Evolutionary conservation across 1,284 basidiomycete genomes (phyloP), one percentile per base, ranked within the genome.

Genomic region (Ganoderma resinaceum): DNA sequence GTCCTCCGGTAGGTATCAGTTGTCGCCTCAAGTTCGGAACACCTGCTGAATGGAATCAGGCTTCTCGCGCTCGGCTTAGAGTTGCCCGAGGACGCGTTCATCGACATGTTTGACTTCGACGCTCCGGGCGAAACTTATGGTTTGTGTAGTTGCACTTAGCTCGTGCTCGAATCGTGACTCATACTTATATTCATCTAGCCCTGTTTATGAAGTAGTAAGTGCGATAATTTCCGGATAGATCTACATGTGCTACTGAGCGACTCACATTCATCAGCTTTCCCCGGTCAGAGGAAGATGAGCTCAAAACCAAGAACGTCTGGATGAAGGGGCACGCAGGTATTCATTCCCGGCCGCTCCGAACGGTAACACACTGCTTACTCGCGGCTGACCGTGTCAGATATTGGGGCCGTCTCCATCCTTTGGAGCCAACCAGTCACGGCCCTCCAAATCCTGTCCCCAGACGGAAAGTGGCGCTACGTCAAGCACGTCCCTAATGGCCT

Each of bases 401-500:
- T 86, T 67, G 87, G 86, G 11, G 83, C 81, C 4, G 78, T 90
- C 61, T 86, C 84, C 0, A n/a, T n/a, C n/a, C n/a, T n/a, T n/a
- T n/a, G n/a, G n/a, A n/a, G n/a, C n/a, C n/a, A n/a, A n/a, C n/a
- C n/a, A n/a, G n/a, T n/a, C n/a, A n/a, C n/a, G n/a, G n/a, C n/a
- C n/a, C n/a, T n/a, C n/a, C n/a, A n/a, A n/a, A n/a, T n/a, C n/a
- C n/a, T n/a, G n/a, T n/a, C n/a, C n/a, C n/a, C n/a, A n/a, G n/a
- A n/a, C n/a, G 85, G 84, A 1, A 80, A 76, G 31, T 91, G 89
- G 89, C 83, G 84, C 64, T 91, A 87, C 85, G 79, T 89, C 14
- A 84, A 78, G 68, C 87, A 90, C 72, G 80, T 89, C n/a, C 84
- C 87, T 6, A 89, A 89, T 66, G 87, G 86, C 0, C 73, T 89